Percentiles rank a stretch among this genome's conserved stretches.
phyloP scores from a whole-genome alignment of 2,329 filamentous ascomycete species.

The Curvularia verruculosa region DNA sequence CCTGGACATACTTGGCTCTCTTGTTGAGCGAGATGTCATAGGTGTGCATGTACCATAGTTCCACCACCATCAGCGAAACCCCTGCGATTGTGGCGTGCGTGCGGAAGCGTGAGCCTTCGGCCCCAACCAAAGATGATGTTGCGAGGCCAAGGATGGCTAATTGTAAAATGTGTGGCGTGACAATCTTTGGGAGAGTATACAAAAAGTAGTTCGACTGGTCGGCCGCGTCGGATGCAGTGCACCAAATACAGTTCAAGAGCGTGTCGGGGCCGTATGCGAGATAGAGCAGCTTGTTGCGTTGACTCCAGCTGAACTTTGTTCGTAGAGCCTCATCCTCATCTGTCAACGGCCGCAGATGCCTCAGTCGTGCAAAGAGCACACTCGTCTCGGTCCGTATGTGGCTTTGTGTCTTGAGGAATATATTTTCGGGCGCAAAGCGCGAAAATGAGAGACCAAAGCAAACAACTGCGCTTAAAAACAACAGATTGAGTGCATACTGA shows the following conservation, averaged over 20 bases:
- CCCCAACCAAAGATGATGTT: constrained; percentile 73
- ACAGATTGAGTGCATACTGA: constrained; percentile 64
- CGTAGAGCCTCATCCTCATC: constrained; percentile 68
- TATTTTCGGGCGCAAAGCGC: constrained; percentile 73
- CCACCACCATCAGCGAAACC: constrained; percentile 63
- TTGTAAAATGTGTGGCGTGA: constrained; percentile 81
- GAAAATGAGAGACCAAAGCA: constrained; percentile 70
- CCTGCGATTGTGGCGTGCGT: constrained; percentile 69
- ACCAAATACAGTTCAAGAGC: constrained; percentile 81
- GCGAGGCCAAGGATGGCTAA: constrained; percentile 72
- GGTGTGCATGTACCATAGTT: constrained; percentile 68
- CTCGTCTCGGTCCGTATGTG: constrained; percentile 85
- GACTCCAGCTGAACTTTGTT: constrained; percentile 62
- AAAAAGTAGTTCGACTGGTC: constrained; percentile 74
- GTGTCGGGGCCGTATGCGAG: constrained; percentile 79
- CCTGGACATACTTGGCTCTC: constrained; percentile 62
- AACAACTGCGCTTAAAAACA: constrained; percentile 61
- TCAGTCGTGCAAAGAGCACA: constrained; percentile 80
- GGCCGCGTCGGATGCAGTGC: constrained; percentile 63
- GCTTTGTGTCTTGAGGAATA: constrained; percentile 78
- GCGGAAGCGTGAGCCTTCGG: constrained; percentile 71
- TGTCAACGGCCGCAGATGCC: constrained; percentile 64
- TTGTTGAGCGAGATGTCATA: constrained; percentile 72
- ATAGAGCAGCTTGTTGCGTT: constrained; percentile 79
- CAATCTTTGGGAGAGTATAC: constrained; percentile 76